Base-by-base conservation (phyloP, 2,329 filamentous ascomycete genomes). In the Cercospora sp. region DNA sequence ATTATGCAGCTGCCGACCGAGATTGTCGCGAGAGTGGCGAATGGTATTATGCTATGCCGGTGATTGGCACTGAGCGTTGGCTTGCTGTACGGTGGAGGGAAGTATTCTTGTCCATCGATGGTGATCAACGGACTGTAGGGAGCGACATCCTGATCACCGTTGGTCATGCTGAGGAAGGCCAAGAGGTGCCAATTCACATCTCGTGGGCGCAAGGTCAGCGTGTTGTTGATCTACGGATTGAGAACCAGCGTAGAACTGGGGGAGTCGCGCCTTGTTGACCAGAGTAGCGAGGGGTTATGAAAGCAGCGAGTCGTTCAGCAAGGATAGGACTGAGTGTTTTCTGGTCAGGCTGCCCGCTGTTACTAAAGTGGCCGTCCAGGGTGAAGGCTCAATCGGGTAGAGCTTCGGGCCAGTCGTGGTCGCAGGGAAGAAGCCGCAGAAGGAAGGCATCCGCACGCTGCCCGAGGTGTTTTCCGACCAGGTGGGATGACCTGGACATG, bases 71-170 rank as follows among this genome's bases (percentile, higher is more conserved):
- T 62, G 13, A 79, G 72, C 5, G 68, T 65, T 1, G 64, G 55
- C 21, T 72, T 57, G 68, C 74, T 77, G 73, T 77, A 77, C 2
- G 77, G 77, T 51, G 69, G 55, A 13, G 74, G 71, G 43, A 76
- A 79, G 69, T 77, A 78, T 10, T 57, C 9, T 32, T 62, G 40
- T 60, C 71, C 71, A 57, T 72, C 71, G 63, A 74, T 68, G 6
- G 66, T 13, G 30, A 74, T 69, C 49, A 63, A 65, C 4, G 73
- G 73, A 7, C 53, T 49, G 67, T 74, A 75, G 26, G 74, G 74
- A 49, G 21, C 34, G 5, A 55, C 28, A 16, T 28, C 63, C 18
- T 16, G 43, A 37, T 37, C 24, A 32, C 37, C 58, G 32, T 51
- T 65, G 32, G 28, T 45, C 32, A 45, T 49, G 30, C 13, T 43